Evolutionary conservation across 2,329 filamentous ascomycete genomes (phyloP).

Genomic region (Lasiodiplodia hormozganensis): DNA sequence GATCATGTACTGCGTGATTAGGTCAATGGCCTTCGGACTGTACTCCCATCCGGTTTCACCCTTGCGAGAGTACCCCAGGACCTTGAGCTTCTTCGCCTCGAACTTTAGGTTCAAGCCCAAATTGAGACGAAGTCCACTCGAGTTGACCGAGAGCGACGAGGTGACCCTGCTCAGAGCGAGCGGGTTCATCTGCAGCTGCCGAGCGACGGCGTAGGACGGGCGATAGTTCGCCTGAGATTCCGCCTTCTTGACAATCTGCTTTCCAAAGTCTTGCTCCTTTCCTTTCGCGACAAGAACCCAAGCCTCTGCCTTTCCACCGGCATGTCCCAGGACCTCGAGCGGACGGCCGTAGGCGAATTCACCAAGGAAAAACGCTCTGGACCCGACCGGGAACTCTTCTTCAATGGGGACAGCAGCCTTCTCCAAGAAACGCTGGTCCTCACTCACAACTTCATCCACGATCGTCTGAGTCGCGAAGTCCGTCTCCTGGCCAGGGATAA

Average conservation of each 20-base stretch:
- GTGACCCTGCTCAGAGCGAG: conserved; percentile 95
- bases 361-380: conserved; percentile 89
- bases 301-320: conserved; percentile 76
- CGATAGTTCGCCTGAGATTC: conserved; percentile 77
- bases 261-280: conserved; percentile 83
- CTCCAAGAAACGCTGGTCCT: conserved; percentile 93
- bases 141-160: conserved; percentile 85
- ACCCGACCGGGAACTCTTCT: conserved; percentile 85
- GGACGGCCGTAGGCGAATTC: conserved; percentile 93
- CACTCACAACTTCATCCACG: conserved; percentile 87
- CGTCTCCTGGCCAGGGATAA: conserved; percentile 82
- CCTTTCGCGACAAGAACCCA: conserved; percentile 75
- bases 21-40: conserved; percentile 78
- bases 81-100: conserved; percentile 92
- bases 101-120: conserved; percentile 96
- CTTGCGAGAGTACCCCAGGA: conserved; percentile 92
- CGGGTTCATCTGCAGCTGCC: conserved; percentile 79
- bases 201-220: conserved; percentile 88
- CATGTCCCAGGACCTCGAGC: conserved; percentile 79
- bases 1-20: conserved; percentile 89
- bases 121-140: conserved; percentile 84
- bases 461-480: conserved; percentile 91
- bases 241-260: conserved; percentile 72
- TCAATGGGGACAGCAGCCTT: conserved; percentile 85
- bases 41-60: conserved; percentile 93